phyloP scores from a whole-genome alignment of 2,329 filamentous ascomycete species.

The Curvularia spicifera region DNA sequence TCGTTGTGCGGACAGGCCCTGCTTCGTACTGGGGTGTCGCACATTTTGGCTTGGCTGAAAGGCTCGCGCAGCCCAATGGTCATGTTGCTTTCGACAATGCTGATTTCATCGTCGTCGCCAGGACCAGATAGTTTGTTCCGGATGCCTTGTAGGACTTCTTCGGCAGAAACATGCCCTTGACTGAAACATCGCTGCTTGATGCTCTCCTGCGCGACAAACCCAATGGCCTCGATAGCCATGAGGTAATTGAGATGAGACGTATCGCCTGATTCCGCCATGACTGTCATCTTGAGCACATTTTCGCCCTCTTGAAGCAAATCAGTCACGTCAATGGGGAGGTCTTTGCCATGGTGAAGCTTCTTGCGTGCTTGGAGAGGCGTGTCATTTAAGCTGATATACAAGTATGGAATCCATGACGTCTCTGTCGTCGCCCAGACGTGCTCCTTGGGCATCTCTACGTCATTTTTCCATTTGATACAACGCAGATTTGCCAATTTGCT shows the following conservation, averaged over 20 bases:
- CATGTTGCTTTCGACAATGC: constrained; percentile 49
- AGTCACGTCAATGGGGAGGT: constrained; percentile 78
- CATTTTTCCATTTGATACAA: constrained; percentile 59
- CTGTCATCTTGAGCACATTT: constrained; percentile 65
- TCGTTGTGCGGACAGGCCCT: constrained; percentile 75
- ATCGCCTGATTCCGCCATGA: constrained; percentile 41
- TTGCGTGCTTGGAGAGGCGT: constrained; percentile 63
- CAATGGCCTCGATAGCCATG: constrained; percentile 73
- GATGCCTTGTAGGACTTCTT: constrained; percentile 65
- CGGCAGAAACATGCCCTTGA: constrained; percentile 49
- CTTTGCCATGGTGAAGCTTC: constrained; percentile 75
- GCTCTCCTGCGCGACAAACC: constrained; percentile 55
- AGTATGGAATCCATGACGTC: constrained; percentile 70
- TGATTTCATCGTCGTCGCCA: constrained; percentile 65
- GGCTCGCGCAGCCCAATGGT: constrained; percentile 57
- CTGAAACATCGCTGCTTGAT: constrained; percentile 42
- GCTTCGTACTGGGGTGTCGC: constrained; percentile 74
- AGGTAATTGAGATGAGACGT: constrained; percentile 57
- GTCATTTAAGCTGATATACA: constrained; percentile 73
- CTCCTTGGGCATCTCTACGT: constrained; percentile 44
- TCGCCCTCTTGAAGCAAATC: constrained; percentile 61
- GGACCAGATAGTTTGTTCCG: constrained; percentile 54
- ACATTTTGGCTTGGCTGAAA: constrained; percentile 59
- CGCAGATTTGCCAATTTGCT: constrained; percentile 72
- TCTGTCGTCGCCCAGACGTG: constrained; percentile 68